A percentile compares a stretch with the other conserved stretches of the same genome.
These are phyloP conservation scores for Cryptococcus sp. DNA, from an alignment of 1,284 basidiomycete species.

Conservation along the genomic window DNA sequence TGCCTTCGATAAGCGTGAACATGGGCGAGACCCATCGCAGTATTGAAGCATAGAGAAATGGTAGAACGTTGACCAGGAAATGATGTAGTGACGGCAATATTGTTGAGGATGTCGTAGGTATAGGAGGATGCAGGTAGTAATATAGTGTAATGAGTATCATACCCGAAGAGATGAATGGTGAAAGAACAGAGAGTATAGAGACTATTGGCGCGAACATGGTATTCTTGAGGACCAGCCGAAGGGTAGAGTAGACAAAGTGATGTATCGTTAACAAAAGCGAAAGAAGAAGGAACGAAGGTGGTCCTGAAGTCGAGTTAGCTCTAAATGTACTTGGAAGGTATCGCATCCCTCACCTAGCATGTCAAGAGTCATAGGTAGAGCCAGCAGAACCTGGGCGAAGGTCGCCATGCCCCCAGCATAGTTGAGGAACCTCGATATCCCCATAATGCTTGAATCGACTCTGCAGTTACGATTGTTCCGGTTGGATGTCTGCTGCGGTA, in stretches of 20 bases:
- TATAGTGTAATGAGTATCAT: conserved; percentile 33
- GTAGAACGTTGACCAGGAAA: conserved; percentile 42
- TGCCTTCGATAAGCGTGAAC: conserved; percentile 47
- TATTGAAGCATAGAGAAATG: conserved; percentile 41
- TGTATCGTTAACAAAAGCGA: conserved; percentile 46
- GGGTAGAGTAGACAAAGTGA: conserved; percentile 44
- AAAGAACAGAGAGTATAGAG: conserved; percentile 39
- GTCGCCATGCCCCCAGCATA: conserved; percentile 41
- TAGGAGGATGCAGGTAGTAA: conserved; percentile 41
- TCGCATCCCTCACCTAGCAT: conserved; percentile 34
- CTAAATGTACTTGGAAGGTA: too few species aligned
- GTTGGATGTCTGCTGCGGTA: not conserved
- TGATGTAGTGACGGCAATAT: conserved; percentile 20
- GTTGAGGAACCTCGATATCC: conserved; percentile 18
- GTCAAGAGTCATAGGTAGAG: conserved; percentile 42
- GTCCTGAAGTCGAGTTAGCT: conserved; percentile 28
- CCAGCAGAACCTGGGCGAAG: conserved; percentile 41
- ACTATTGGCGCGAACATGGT: conserved; percentile 37
- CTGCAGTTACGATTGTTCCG: too few species aligned
- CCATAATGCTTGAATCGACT: conserved; percentile 7
- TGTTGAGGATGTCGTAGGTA: conserved; percentile 8
- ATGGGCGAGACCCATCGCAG: conserved; percentile 46
- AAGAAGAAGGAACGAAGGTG: conserved; percentile 47
- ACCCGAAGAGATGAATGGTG: conserved; percentile 37
- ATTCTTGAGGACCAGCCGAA: conserved; percentile 27